Evolutionary conservation across 345 rosid genomes (phyloP).

Genomic region (Sisymbrium irio): DNA sequence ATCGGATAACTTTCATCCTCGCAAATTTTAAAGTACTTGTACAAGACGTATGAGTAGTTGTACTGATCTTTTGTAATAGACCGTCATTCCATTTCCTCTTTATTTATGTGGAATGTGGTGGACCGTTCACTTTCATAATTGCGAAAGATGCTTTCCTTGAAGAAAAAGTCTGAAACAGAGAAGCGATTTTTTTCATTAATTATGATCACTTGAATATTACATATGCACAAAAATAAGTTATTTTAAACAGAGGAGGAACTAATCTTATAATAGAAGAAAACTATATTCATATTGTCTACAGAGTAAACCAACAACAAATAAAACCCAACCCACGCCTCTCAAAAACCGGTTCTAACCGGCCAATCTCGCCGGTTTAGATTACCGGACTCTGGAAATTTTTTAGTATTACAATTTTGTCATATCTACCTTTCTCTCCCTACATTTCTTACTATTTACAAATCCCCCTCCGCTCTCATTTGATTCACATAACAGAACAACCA

Average conservation of each 20-base stretch:
- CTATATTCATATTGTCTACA: background rate
- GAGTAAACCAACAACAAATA: conserved; percentile 19
- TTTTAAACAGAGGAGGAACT: background rate
- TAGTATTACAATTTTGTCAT: conserved; percentile 10
- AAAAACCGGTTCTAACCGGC: conserved; percentile 34
- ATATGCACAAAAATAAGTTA: background rate
- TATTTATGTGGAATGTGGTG: background rate
- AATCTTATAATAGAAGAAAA: background rate
- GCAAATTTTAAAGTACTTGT: too few relatives aligned
- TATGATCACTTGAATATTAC: conserved; percentile 11
- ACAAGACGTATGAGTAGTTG: background rate
- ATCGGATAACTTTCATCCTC: too few relatives aligned
- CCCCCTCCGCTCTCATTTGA: background rate
- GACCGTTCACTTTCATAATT: background rate
- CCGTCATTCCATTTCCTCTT: background rate
- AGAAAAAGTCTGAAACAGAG: background rate
- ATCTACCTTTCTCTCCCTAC: conserved; percentile 34
- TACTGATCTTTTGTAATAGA: background rate
- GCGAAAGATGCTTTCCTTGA: background rate
- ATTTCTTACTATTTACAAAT: conserved; percentile 36
- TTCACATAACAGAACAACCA: conserved; percentile 72
- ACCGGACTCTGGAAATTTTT: conserved; percentile 30
- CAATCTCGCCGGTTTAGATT: conserved; percentile 30
- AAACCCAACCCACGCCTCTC: conserved; percentile 27
- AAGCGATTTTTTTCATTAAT: background rate